Evolutionary conservation across 768 basidiomycete genomes (phyloP), one percentile per base, ranked within the genome.

Genomic region (Boletus rex-veris): DNA sequence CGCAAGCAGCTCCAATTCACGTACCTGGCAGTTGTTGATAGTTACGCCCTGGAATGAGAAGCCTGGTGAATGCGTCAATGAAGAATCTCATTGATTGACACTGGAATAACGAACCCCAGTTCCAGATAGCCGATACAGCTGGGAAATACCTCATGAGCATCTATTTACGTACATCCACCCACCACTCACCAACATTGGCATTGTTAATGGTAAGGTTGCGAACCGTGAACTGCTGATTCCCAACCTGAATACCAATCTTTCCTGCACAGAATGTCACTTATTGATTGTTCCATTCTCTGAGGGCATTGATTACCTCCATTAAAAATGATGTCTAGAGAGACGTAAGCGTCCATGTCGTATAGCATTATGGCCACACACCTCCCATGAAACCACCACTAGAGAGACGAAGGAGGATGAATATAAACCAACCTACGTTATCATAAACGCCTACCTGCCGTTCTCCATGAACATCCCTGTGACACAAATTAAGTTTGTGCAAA

Each of bases 201-300:
- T 80, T 77, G 59, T 77, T 79, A 35, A 81, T 64, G 1, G 77
- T 81, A 49, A 86, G 67, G 60, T 86, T 86, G 26, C 85, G 79
- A 43, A 85, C 80, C 0, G 84, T 85, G 58, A 86, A 86, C 77
- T 91, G 89, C 70, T 92, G 88, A 54, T 85, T 90, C 52, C 88
- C 89, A 39, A 85, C 83, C 74, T 80, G 80, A 41, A 90, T 83
- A 15, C 85, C 89, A 43, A 73, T 82, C 43, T 57, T 66, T 66
- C 78, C 64, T 65, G n/a, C n/a, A 51, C 5, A 7, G 47, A 19
- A 26, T 0, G 11, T 50, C 26, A 19, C 9, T 14, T 26, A 12
- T 26, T 11, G 9, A 12, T 26, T 11, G 9, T 28, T 15, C 41
- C 21, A n/a, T 28, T 24, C 5, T 2, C 5, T 1, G 3, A 53